Evolutionary conservation across 192 early-diverging fungal species (phyloP).

Genomic region (Rhizophagus clarus): DNA sequence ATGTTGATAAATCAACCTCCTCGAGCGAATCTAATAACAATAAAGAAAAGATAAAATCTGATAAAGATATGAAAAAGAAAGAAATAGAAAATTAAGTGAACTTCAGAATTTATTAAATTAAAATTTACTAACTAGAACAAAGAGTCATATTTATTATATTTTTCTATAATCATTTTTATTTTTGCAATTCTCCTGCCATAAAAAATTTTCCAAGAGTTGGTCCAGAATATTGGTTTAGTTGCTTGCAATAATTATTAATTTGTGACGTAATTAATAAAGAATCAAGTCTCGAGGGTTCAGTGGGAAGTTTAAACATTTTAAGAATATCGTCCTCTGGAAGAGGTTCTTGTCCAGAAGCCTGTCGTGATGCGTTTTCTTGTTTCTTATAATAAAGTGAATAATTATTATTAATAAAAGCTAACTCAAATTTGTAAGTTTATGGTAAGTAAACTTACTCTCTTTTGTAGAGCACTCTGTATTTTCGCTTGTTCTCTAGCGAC

Average conservation of each 20-base stretch:
- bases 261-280: conserved; percentile 87
- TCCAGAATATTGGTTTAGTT: conserved; percentile 91
- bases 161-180: conserved; percentile 37
- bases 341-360: conserved; percentile 63
- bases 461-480: conserved; percentile 59
- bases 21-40: no score
- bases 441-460: conserved; percentile 57
- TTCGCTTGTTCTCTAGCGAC: conserved; percentile 85
- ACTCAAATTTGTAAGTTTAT: not conserved
- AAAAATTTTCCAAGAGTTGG: conserved; percentile 94
- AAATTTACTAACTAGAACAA: no score
- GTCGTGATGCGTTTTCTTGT: conserved; percentile 74
- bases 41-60: no score
- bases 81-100: no score
- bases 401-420: not conserved
- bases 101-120: no score
- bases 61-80: no score
- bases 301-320: conserved; percentile 67
- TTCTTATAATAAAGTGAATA: conserved; percentile 44
- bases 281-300: conserved; percentile 91
- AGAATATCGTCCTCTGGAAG: conserved; percentile 82
- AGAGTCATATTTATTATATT: no score
- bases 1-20: conserved; percentile 22
- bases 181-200: conserved; percentile 75
- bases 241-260: conserved; percentile 91